These are phyloP conservation scores for Paecilomyces niveus DNA, from an alignment of 2,329 filamentous ascomycete species.

Conservation along the genomic window DNA sequence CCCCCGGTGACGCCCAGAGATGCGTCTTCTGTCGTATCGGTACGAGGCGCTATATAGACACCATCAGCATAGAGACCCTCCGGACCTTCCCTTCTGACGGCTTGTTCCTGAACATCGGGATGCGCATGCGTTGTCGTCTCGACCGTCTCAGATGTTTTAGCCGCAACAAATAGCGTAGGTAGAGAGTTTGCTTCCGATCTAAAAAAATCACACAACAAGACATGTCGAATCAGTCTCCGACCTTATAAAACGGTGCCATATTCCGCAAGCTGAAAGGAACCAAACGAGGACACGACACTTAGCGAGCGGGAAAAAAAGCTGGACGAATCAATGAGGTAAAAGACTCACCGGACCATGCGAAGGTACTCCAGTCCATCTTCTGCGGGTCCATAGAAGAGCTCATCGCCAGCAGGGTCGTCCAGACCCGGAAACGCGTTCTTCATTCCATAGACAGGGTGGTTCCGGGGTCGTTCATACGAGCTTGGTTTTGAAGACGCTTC, in stretches of 20 bases:
- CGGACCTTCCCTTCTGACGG: conserved; percentile 42
- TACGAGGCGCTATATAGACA: conserved; percentile 62
- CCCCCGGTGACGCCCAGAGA: conserved; percentile 11
- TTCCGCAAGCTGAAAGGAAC: neutral
- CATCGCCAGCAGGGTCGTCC: conserved; percentile 42
- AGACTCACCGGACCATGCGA: conserved; percentile 60
- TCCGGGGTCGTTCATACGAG: conserved; percentile 32
- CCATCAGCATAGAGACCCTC: conserved; percentile 68
- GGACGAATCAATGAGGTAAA: conserved; percentile 5
- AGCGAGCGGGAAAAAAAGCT: conserved; percentile 6
- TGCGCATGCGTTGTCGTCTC: neutral
- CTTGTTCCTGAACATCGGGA: neutral
- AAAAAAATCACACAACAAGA: conserved; percentile 11
- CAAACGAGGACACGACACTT: conserved; percentile 1
- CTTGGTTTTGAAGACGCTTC: conserved; percentile 15
- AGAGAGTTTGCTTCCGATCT: conserved; percentile 71
- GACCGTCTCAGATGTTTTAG: conserved; percentile 37
- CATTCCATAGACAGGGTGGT: conserved; percentile 64
- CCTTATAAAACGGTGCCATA: neutral
- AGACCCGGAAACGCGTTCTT: conserved; percentile 63
- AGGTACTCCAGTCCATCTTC: conserved; percentile 64
- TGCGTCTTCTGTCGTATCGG: conserved; percentile 17
- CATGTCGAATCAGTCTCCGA: conserved; percentile 2
- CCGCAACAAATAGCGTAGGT: conserved; percentile 63
- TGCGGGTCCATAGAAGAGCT: conserved; percentile 61